Conservation (phyloP, 306 rosid genomes). For the Leucaena leucocephala region DNA sequence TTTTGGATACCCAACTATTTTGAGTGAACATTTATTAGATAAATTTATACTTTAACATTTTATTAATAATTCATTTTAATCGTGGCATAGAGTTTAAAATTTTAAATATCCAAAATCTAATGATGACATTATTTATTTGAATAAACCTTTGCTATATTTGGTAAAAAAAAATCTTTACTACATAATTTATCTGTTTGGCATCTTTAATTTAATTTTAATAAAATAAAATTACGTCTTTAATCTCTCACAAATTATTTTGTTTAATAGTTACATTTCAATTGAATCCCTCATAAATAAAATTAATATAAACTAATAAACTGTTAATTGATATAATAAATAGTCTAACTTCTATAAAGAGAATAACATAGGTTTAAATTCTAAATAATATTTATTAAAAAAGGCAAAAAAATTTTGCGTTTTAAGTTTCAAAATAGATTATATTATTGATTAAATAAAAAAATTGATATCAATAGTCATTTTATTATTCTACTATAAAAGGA, state of each 20-base stretch:
- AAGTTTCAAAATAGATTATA: no score
- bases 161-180: neutral
- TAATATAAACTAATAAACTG: no score
- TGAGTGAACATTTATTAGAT: no score
- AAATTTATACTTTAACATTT: no score
- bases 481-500: neutral
- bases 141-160: neutral
- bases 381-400: no score
- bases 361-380: no score
- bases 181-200: neutral
- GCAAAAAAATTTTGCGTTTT: no score
- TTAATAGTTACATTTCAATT: neutral
- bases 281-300: no score
- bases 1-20: no score
- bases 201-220: neutral
- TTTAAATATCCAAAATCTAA: neutral
- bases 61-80: neutral
- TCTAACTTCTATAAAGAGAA: no score
- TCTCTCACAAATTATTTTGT: neutral
- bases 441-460: no score
- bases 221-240: neutral
- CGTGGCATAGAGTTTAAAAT: neutral
- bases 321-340: no score
- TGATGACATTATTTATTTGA: neutral
- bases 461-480: neutral